phyloP scores from a whole-genome alignment of 2,329 filamentous ascomycete genomes.

The Zelopaecilomyces penicillatus region DNA sequence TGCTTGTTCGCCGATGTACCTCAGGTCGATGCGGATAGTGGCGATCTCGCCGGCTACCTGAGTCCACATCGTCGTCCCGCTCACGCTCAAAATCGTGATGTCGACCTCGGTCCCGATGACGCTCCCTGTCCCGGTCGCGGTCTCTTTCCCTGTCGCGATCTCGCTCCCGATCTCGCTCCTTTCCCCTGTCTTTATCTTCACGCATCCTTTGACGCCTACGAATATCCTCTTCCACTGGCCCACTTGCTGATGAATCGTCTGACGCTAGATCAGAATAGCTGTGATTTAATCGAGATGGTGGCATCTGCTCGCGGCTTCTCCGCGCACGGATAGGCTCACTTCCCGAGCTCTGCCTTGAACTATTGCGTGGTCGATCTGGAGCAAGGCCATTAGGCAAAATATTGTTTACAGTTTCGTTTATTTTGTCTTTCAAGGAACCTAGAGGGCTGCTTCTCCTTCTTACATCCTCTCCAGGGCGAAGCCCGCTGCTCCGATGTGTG shows the following conservation, averaged over 20 bases:
- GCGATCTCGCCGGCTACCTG: slow-evolving; percentile 22
- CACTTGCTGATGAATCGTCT: slow-evolving; percentile 26
- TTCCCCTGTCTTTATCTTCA: slow-evolving; percentile 16
- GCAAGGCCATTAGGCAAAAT: slow-evolving; percentile 31
- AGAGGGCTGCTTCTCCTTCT: slow-evolving; percentile 28
- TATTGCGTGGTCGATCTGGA: slow-evolving; percentile 28
- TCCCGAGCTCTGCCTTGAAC: slow-evolving; percentile 25
- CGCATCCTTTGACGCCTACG: slow-evolving; percentile 16
- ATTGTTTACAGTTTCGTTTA: slow-evolving; percentile 36
- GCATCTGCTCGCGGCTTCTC: slow-evolving; percentile 33
- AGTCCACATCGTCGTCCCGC: slow-evolving; percentile 24
- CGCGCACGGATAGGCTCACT: slow-evolving; percentile 23
- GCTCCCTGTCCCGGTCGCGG: slow-evolving; percentile 29
- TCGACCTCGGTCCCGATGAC: slow-evolving; percentile 24
- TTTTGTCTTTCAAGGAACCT: slow-evolving; percentile 32
- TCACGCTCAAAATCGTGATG: slow-evolving; percentile 24
- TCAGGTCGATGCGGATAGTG: slow-evolving; percentile 32
- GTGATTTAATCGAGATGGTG: slow-evolving; percentile 31
- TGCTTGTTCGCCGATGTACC: slow-evolving; percentile 37
- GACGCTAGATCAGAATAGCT: slow-evolving; percentile 34
- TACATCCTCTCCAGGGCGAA: slow-evolving; percentile 25
- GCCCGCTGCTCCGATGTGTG: slow-evolving; percentile 23
- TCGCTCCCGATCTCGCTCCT: slow-evolving; percentile 24
- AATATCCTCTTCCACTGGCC: slow-evolving; percentile 24
- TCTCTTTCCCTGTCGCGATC: slow-evolving; percentile 26